Conservation (phyloP, 257 asterid species). For the Nicotiana tomentosiformis region DNA sequence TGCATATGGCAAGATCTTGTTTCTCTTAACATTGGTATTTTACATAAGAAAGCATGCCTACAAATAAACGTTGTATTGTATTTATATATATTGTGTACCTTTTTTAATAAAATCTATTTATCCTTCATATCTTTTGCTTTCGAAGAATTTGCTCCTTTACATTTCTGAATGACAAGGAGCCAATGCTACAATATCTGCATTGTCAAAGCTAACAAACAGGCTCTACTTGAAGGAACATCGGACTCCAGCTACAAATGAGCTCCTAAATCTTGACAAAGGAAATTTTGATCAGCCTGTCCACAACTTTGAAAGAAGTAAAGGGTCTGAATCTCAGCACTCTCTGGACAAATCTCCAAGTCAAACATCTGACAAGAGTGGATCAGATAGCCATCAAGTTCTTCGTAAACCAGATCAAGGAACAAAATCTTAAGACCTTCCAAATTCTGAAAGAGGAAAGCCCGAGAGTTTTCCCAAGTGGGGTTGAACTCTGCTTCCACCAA, state of each 20-base stretch:
- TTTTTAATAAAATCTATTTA: too few relatives aligned
- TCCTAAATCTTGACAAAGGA: constrained; percentile 50
- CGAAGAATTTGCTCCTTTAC: background rate
- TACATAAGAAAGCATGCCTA: background rate
- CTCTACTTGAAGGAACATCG: constrained; percentile 91
- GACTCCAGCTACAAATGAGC: constrained; percentile 54
- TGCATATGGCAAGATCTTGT: background rate
- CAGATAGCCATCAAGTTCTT: constrained; percentile 10
- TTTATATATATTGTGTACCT: background rate
- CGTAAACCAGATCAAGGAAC: constrained; percentile 23
- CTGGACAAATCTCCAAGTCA: constrained; percentile 33
- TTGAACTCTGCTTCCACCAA: constrained; percentile 35
- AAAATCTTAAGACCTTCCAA: constrained; percentile 31
- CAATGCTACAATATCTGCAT: constrained; percentile 57
- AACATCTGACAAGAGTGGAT: constrained; percentile 25
- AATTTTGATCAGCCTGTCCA: constrained; percentile 23
- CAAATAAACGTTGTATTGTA: background rate
- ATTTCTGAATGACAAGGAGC: constrained; percentile 43
- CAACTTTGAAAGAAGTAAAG: constrained; percentile 32
- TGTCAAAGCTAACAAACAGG: constrained; percentile 74
- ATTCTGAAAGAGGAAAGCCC: constrained; percentile 49
- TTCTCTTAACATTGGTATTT: too few relatives aligned
- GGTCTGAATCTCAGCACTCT: constrained; percentile 20
- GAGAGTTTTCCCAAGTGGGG: constrained; percentile 46
- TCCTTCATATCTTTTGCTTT: background rate